A percentile compares a stretch with the other conserved stretches of the same genome.
phyloP scores from a whole-genome alignment of 306 rosid genomes.

The Trichosanthes cucumerina region DNA sequence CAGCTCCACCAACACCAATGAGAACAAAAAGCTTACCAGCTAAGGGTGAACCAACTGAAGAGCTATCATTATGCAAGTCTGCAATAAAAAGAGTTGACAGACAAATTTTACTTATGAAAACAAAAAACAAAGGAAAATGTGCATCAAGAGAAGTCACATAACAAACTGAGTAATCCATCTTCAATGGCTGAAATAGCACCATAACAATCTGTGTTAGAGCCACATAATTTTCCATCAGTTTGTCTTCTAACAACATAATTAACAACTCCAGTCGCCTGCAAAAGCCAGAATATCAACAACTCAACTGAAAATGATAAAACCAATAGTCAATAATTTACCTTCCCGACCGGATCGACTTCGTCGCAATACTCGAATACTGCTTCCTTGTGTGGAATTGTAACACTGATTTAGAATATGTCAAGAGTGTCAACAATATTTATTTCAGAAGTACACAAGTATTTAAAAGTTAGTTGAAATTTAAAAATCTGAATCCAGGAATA shows the following conservation, averaged over 20 bases:
- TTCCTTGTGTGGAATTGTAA: constrained; percentile 86
- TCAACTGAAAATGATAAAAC: not conserved
- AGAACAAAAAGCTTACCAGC: constrained; percentile 80
- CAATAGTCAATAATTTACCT: constrained; percentile 37
- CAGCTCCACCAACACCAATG: constrained; percentile 97
- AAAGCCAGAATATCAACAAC: not conserved
- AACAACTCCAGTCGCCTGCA: constrained; percentile 88
- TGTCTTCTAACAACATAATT: constrained; percentile 66
- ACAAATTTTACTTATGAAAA: not conserved
- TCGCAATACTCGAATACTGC: constrained; percentile 66
- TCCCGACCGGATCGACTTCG: constrained; percentile 85
- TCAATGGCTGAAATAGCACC: constrained; percentile 89
- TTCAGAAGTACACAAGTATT: not conserved
- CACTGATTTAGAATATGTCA: constrained; percentile 25
- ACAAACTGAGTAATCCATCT: constrained; percentile 69
- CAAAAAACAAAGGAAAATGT: not conserved
- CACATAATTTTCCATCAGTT: constrained; percentile 73
- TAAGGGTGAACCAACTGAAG: constrained; percentile 46
- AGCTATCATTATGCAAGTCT: constrained; percentile 34
- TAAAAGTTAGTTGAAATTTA: not conserved
- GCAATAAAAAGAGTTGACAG: constrained; percentile 6
- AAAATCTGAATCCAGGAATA: constrained; percentile 87
- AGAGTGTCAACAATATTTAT: not conserved
- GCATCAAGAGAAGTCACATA: not conserved
- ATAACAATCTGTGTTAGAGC: constrained; percentile 73